These are phyloP conservation scores for Taphrina betulina DNA, from an alignment of 1,139 yeast genomes.

Conservation along the genomic window DNA sequence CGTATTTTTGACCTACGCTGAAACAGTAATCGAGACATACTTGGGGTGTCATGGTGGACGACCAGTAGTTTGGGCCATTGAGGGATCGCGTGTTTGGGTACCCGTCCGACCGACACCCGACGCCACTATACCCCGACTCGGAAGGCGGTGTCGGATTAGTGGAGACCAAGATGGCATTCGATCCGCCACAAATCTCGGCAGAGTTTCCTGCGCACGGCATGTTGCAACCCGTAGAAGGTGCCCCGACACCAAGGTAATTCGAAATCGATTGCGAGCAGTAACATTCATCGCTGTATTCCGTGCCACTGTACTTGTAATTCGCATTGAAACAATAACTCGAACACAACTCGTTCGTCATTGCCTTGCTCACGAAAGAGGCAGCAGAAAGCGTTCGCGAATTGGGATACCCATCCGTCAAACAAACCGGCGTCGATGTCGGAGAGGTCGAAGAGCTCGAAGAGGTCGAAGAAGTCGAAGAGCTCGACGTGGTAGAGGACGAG, in stretches of 20 bases:
- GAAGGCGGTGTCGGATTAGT: neutral
- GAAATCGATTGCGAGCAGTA: constrained; percentile 5
- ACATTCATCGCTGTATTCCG: constrained; percentile 6
- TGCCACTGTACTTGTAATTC: neutral
- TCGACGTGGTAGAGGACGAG: too few species aligned
- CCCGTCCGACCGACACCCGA: neutral
- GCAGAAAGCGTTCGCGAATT: neutral
- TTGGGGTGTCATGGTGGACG: neutral
- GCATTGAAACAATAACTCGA: neutral
- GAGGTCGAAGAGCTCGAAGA: too few species aligned
- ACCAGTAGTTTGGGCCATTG: neutral
- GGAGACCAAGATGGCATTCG: neutral
- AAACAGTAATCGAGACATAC: neutral
- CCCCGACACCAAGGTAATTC: neutral
- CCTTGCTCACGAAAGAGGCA: neutral
- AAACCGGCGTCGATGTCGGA: neutral
- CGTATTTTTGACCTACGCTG: neutral
- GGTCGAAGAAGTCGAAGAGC: too few species aligned
- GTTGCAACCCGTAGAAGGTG: constrained; percentile 2
- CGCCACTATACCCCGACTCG: neutral
- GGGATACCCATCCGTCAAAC: neutral
- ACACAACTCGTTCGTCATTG: neutral
- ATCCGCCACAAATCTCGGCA: constrained; percentile 11
- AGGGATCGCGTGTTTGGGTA: neutral
- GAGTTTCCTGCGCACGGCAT: constrained; percentile 13